Conservation (phyloP, 225 moss, liverwort and hornwort species). For the Pleurozium schreberi region DNA sequence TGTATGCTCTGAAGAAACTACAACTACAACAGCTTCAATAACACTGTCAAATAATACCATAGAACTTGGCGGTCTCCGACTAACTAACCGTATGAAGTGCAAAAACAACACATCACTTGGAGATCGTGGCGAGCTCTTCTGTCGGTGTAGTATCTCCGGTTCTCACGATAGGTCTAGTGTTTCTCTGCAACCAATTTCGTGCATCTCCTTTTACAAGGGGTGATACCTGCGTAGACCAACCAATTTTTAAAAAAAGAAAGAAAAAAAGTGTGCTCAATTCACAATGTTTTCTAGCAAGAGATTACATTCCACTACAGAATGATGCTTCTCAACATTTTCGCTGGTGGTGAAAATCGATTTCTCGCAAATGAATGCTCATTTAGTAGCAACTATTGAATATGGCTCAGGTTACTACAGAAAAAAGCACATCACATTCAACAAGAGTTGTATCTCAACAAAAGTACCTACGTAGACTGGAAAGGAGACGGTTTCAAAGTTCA, state of each 20-base stretch:
- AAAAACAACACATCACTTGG: conserved; percentile 10
- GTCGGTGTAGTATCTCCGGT: conserved; percentile 20
- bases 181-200: conserved; percentile 60
- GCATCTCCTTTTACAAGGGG: conserved; percentile 61
- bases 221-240: conserved; percentile 53
- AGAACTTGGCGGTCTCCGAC: background rate
- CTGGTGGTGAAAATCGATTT: background rate
- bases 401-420: background rate
- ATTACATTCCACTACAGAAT: background rate
- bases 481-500: background rate
- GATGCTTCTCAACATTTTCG: background rate
- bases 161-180: conserved; percentile 54
- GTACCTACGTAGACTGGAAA: background rate
- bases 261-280: background rate
- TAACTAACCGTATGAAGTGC: background rate
- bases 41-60: conserved; percentile 9
- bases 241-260: background rate
- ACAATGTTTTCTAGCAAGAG: background rate
- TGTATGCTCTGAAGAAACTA: background rate
- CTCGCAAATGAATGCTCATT: background rate
- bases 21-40: background rate
- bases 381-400: background rate
- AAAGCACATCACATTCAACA: background rate
- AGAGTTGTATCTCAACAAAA: too few species aligned
- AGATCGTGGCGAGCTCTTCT: conserved; percentile 40